Percentiles rank a stretch among this genome's conserved stretches.
These are phyloP conservation scores for Picea glauca DNA, from an alignment of 75 land plant species.

Conservation along the genomic window DNA sequence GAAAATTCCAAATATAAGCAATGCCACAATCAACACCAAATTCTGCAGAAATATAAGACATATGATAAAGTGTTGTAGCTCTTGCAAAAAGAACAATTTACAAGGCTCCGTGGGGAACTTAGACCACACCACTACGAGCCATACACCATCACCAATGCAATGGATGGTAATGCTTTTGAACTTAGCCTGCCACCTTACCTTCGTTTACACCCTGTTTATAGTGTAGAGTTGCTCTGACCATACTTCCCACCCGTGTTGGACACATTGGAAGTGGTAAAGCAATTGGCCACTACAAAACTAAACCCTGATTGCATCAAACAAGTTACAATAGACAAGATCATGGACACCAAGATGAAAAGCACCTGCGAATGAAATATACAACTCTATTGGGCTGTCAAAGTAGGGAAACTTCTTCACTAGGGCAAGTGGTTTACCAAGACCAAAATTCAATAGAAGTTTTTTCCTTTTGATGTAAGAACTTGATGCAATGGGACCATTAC, in stretches of 20 bases:
- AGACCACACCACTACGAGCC: background rate
- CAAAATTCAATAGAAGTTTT: background rate
- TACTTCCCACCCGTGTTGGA: background rate
- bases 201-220: background rate
- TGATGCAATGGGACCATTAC: background rate
- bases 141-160: background rate
- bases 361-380: background rate
- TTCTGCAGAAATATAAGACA: background rate
- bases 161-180: background rate
- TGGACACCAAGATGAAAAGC: background rate
- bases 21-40: background rate
- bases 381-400: background rate
- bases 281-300: background rate
- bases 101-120: background rate
- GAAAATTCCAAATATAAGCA: background rate
- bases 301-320: background rate
- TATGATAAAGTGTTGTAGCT: background rate
- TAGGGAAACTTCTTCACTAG: background rate
- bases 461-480: background rate
- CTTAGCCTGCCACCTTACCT: background rate
- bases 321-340: background rate
- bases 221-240: background rate
- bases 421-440: background rate
- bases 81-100: background rate
- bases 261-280: background rate